Percentiles rank a stretch among this genome's conserved stretches.
Evolutionary conservation across 345 rosid genomes (phyloP).

Genomic region (Clarkia xantiana): DNA sequence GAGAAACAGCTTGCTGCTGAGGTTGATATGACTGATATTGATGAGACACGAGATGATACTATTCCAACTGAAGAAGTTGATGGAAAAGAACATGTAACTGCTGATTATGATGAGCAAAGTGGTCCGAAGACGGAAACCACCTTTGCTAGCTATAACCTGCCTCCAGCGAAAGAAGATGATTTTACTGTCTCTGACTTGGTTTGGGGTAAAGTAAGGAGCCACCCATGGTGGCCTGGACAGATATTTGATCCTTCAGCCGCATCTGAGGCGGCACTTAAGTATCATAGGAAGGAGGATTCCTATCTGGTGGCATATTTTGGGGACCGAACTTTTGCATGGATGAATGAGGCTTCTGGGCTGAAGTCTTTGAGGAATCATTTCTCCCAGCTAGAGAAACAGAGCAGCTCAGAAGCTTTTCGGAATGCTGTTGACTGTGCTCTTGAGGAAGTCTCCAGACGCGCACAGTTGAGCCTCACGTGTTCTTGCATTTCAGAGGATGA

Average conservation of each 20-base stretch:
- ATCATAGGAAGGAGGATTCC: slow-evolving; percentile 47
- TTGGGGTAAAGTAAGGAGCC: slow-evolving; percentile 76
- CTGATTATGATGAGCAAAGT: no score
- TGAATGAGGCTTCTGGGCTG: slow-evolving; percentile 38
- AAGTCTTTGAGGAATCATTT: slow-evolving; percentile 47
- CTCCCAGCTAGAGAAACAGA: slow-evolving; percentile 40
- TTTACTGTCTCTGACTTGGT: slow-evolving; percentile 46
- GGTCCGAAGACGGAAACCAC: no score
- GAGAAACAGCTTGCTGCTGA: slow-evolving; percentile 12
- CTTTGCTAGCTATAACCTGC: slow-evolving; percentile 31
- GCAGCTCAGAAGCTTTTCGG: slow-evolving; percentile 38
- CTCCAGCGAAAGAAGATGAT: slow-evolving; percentile 26
- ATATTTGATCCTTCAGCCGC: slow-evolving; percentile 53
- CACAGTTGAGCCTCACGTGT: slow-evolving; percentile 47
- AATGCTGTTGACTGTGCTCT: slow-evolving; percentile 51
- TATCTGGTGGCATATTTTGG: slow-evolving; percentile 67
- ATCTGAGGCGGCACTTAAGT: slow-evolving; percentile 44
- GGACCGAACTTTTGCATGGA: slow-evolving; percentile 70
- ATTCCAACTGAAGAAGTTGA: slow-evolving; percentile 22
- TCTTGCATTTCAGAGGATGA: slow-evolving; percentile 33
- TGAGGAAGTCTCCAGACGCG: slow-evolving; percentile 47
- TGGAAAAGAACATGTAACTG: no score
- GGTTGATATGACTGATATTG: slow-evolving; percentile 19
- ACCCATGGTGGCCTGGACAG: slow-evolving; percentile 88
- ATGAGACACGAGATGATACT: slow-evolving; percentile 17